These are phyloP conservation scores for Solanum dulcamara DNA, from an alignment of 257 asterid genomes.

Conservation along the genomic window DNA sequence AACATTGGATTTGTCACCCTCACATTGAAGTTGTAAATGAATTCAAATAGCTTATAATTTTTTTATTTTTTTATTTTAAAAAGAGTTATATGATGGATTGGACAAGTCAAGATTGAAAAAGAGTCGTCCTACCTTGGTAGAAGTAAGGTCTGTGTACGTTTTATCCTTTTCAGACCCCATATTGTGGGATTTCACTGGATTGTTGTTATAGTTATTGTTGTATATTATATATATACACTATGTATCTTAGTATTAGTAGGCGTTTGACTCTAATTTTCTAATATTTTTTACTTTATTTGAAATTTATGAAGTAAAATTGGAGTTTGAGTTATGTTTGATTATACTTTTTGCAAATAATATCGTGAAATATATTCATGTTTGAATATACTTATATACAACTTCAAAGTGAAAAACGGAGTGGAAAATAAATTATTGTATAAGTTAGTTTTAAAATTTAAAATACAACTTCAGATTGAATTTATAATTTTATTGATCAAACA, in stretches of 20 bases:
- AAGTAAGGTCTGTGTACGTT: too few species aligned
- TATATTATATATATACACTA: neutral
- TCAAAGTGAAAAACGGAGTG: neutral
- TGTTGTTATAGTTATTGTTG: too few species aligned
- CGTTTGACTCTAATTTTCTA: neutral
- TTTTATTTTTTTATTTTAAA: neutral
- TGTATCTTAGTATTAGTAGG: neutral
- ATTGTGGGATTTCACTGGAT: too few species aligned
- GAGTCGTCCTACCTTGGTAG: too few species aligned
- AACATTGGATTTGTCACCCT: neutral
- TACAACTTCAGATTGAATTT: neutral
- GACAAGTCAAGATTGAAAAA: neutral
- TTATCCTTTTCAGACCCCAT: too few species aligned
- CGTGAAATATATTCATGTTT: neutral
- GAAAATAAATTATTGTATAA: neutral
- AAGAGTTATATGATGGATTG: neutral
- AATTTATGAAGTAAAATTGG: neutral
- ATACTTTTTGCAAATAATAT: neutral
- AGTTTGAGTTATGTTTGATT: neutral
- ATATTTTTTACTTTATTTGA: neutral
- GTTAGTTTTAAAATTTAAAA: neutral
- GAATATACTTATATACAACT: neutral
- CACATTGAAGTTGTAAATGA: neutral
- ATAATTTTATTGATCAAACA: neutral
- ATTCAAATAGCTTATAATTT: neutral